phyloP scores from a whole-genome alignment of 2,329 filamentous ascomycete species.

The Cladosporium sp. region DNA sequence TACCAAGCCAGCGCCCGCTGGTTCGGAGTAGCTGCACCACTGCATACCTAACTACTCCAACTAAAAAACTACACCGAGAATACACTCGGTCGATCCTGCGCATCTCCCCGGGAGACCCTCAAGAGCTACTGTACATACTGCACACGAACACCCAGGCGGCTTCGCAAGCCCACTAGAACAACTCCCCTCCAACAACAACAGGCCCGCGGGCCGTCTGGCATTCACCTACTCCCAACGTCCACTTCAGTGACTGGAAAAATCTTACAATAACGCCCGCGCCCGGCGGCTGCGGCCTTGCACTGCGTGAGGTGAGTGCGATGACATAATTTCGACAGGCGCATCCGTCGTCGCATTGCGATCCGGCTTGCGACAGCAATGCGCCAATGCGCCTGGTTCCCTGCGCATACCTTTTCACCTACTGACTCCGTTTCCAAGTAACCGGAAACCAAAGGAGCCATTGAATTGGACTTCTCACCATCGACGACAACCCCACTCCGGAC shows the following conservation, averaged over 20 bases:
- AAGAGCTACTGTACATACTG: slow-evolving; percentile 11
- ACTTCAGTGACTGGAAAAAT: slow-evolving; percentile 6
- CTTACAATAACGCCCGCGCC: slow-evolving; percentile 42
- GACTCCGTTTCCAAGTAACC: slow-evolving; percentile 22
- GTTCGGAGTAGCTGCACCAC: slow-evolving; percentile 3
- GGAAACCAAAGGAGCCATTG: slow-evolving; percentile 29
- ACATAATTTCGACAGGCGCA: neutral
- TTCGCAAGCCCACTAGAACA: slow-evolving; percentile 11
- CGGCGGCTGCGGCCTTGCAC: slow-evolving; percentile 75
- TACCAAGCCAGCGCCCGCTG: slow-evolving; percentile 6
- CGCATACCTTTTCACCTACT: slow-evolving; percentile 9
- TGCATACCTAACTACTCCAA: slow-evolving; percentile 7
- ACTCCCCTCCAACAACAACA: slow-evolving; percentile 11
- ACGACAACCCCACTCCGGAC: slow-evolving; percentile 54
- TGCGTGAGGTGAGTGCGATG: slow-evolving; percentile 67
- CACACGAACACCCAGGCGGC: slow-evolving; percentile 9
- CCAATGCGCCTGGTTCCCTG: neutral
- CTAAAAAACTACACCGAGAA: neutral
- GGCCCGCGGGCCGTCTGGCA: slow-evolving; percentile 14
- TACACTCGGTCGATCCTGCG: neutral
- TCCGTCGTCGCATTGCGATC: neutral
- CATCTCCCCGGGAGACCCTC: slow-evolving; percentile 4
- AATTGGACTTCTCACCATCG: slow-evolving; percentile 32
- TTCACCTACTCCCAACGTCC: neutral
- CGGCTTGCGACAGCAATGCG: neutral